Percentiles rank a stretch among this genome's conserved stretches.
These are phyloP conservation scores for Saccharomycopsis microspora DNA, from an alignment of 805 yeast species.

Conservation along the genomic window DNA sequence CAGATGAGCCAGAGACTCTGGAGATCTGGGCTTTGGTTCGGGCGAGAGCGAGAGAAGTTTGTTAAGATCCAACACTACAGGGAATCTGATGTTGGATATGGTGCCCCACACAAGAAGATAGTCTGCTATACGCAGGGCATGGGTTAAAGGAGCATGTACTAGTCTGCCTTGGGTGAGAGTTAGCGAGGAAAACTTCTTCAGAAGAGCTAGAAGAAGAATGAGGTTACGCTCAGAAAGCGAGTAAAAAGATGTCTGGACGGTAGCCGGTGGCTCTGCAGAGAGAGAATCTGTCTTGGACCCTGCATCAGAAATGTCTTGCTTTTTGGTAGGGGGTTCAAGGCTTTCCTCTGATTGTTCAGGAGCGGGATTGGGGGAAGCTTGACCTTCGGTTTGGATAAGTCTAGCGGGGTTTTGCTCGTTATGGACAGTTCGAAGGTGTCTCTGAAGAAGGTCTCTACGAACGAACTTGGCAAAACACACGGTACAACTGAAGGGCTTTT, in stretches of 20 bases:
- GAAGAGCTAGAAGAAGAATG: conserved; percentile 13
- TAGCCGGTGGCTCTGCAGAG: neutral
- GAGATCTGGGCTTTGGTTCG: neutral
- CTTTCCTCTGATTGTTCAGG: neutral
- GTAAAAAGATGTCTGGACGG: conserved; percentile 15
- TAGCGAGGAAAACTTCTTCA: conserved; percentile 15
- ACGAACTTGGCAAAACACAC: conserved; percentile 66
- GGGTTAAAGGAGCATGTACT: neutral
- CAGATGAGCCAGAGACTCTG: neutral
- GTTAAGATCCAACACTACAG: conserved; percentile 15
- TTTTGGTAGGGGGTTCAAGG: neutral
- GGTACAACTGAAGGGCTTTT: conserved; percentile 66
- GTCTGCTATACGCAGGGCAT: conserved; percentile 12
- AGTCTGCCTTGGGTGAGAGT: conserved; percentile 8
- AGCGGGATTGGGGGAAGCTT: neutral
- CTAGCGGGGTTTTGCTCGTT: conserved; percentile 14
- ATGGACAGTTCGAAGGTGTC: conserved; percentile 76
- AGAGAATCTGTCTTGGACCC: neutral
- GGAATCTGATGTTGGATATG: conserved; percentile 17
- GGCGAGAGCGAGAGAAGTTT: conserved; percentile 12
- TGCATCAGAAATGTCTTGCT: neutral
- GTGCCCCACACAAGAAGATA: conserved; percentile 17
- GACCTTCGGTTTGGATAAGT: neutral
- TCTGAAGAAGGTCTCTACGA: conserved; percentile 61
- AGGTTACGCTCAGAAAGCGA: conserved; percentile 16